Evolutionary conservation across 495 filamentous ascomycete species (phyloP).

Genomic region (Podospora australis): DNA sequence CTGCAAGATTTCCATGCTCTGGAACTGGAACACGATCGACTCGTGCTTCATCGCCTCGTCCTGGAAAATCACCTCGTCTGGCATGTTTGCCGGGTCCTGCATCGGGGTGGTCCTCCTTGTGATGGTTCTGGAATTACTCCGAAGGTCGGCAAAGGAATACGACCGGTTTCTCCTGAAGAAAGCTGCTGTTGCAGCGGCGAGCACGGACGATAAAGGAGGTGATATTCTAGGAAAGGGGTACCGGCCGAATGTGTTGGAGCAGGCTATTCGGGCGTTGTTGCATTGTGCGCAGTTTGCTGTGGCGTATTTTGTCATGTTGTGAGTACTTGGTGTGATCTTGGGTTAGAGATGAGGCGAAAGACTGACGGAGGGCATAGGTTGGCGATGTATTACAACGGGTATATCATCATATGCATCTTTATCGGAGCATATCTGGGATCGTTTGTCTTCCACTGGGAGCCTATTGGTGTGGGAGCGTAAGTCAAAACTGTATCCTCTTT

Average conservation of each 20-base stretch:
- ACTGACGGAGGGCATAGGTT: slow-evolving; percentile 8
- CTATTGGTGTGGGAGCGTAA: not conserved
- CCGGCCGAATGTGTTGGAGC: slow-evolving; percentile 47
- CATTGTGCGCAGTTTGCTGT: slow-evolving; percentile 59
- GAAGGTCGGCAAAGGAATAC: slow-evolving; percentile 50
- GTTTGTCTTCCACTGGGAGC: slow-evolving; percentile 57
- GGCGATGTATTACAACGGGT: slow-evolving; percentile 63
- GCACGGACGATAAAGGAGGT: not conserved
- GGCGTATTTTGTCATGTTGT: slow-evolving; percentile 61
- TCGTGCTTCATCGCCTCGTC: slow-evolving; percentile 57
- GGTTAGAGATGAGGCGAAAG: not conserved
- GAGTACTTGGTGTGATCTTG: not conserved
- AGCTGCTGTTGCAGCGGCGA: not conserved
- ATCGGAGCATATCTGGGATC: slow-evolving; percentile 58
- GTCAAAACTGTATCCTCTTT: not conserved
- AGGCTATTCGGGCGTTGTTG: slow-evolving; percentile 51
- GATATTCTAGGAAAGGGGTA: slow-evolving; percentile 13
- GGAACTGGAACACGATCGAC: slow-evolving; percentile 66
- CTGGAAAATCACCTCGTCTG: slow-evolving; percentile 57
- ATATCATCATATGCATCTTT: slow-evolving; percentile 59
- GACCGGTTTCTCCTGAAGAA: slow-evolving; percentile 46
- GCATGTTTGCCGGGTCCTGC: slow-evolving; percentile 61
- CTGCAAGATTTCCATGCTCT: slow-evolving; percentile 46
- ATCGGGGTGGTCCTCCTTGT: slow-evolving; percentile 59
- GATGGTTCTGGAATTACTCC: slow-evolving; percentile 53